Evolutionary conservation across 768 basidiomycete genomes (phyloP), one percentile per base, ranked within the genome.

Genomic region (Daedaleopsis sinensis): DNA sequence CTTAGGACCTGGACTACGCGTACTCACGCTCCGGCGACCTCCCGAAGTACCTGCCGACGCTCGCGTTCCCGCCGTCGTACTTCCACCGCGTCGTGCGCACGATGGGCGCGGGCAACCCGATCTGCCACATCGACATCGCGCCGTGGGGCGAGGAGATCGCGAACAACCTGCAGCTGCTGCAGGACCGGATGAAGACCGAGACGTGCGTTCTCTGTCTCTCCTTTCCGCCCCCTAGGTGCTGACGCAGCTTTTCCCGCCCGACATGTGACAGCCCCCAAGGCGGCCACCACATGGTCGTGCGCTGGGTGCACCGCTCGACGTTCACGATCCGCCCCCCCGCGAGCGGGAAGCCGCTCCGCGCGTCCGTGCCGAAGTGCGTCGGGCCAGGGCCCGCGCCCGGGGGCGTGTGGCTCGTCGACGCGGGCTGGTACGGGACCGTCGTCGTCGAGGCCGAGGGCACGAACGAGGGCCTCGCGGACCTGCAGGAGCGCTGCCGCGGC

Each of bases 381-480:
- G 63, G 73, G 16, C 71, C 73, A 2, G 76, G 74, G 1, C 61
- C 72, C 0, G 72, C 88, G 11, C 87, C 88, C 0, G 81, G 82
- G 5, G 75, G 81, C 0, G 77, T 81, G 3, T 79, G 86, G 56
- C 81, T 80, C 44, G 84, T 94, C 15, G 91, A 94, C 70, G 75
- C 86, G 5, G 87, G 89, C 44, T 95, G 93, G 93, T 90, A 87
- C 67, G 93, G 93, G 3, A 88, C 83, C 0, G 82, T 95, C 48
- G 83, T 94, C 27, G 82, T 95, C 24, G 93, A 95, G 77, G 86
- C 90, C 12, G 91, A 94, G 70, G 92, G 92, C 42, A 94, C 93
- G 46, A 90, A 93, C 70, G 93, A 95, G 68, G 86, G 89, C 11
- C 80, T 93, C 24, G 84, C 82, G 19, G 93, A 94, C 73, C 78